Base-by-base conservation (phyloP, 164 flowering plant genomes). In the Umbellularia californica region DNA sequence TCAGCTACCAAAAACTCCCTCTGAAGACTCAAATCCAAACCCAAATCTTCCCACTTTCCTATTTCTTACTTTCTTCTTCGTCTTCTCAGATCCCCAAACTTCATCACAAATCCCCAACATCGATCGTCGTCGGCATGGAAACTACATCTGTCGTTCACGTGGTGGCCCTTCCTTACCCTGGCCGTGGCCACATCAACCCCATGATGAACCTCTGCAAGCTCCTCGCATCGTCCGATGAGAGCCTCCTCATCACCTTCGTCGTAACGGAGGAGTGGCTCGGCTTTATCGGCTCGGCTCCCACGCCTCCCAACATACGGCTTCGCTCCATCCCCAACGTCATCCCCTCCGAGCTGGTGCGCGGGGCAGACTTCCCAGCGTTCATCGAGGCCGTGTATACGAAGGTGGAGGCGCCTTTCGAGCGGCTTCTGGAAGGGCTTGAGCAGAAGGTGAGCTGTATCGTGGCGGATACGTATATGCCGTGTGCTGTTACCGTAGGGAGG, bases 241-340 rank as follows among this genome's bases (percentile, higher is more conserved):
- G 47, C 47, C 47, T 41, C 47, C 47, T 41, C 74, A 75, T 91
- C 69, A 87, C 91, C 65, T 82, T 91, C 67, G 87, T 90, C 23
- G 81, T 94, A 66, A 90, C 97, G 0, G 91, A 93, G 25, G 97
- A 93, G 81, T 93, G 98, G 97, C 82, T 79, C 41, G 82, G 87
- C 76, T 74, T 88, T 79, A 71, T 90, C 58, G 78, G 78, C 58
- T 78, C 90, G 5, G 81, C 71, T 0, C 66, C 77, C 1, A 76
- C 24, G 67, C 88, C 88, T 12, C 50, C 78, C 10, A 79, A 80
- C 77, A 62, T 93, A 15, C 82, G 81, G 11, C 82, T 88, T 69
- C 79, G 74, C 25, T 66, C 91, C 15, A 70, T 95, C 25, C 98
- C 98, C 0, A 92, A 91, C 72, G 93, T 94, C 30, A 75, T 90